Base-by-base conservation (phyloP, 306 rosid genomes). In the Vigna mungo region DNA sequence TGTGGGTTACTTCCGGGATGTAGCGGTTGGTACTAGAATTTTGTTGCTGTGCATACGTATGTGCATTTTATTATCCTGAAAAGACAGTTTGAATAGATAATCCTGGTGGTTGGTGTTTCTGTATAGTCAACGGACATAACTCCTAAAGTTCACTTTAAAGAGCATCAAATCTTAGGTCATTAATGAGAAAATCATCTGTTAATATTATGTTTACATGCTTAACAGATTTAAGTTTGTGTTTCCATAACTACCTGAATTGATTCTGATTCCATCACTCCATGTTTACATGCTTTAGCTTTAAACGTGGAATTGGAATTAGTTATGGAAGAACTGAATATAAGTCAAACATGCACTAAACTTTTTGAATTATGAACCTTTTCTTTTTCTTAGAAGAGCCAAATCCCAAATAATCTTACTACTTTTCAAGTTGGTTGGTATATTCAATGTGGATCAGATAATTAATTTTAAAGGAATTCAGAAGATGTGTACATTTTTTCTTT, bases 401-500 rank as follows among this genome's bases (percentile, higher is more conserved):
- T 49, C 54, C 54, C 54, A 49, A 49, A 49, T 49, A 66, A 39
- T 67, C 13, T 20, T 51, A 32, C 41, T 49, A 15, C 20, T 6
- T 47, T 34, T 75, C 41, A 7, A 25, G 25, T n/a, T 54, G 9
- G 9, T 34, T 55, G 66, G 76, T 47, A 4, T 51, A 25, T 47
- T 47, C 73, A 32, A 44, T 23, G 47, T 58, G 52, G 20, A 32
- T 16, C 14, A 7, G 71, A 47, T 34, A 37, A 17, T 64, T 65
- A 64, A 58, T 60, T 51, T 21, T 46, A 15, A 73, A 12, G 46
- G 10, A 53, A 51, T 41, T 71, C 53, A 41, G 39, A 25, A 55
- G 48, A 64, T 48, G 16, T 23, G 39, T 70, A 15, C 25, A 1
- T 5, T 16, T 32, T 41, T 49, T 15, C 10, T 27, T 48, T 18